Conservation (phyloP, 257 asterid genomes). For the Dorcoceras hygrometricum region DNA sequence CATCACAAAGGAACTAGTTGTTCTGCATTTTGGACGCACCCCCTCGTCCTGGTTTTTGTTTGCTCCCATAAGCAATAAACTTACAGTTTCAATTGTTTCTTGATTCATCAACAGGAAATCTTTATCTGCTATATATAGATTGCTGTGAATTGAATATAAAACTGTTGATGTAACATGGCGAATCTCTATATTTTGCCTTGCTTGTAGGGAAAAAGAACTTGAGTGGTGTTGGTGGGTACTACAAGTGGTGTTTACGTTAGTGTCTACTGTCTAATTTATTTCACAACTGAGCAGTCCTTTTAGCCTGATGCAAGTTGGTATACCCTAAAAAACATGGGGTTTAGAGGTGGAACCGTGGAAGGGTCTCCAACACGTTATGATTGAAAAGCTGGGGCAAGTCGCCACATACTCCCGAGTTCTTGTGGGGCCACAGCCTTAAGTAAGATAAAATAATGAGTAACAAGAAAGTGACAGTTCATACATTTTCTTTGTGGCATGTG, state of each 20-base stretch:
- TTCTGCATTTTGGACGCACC: constrained; percentile 20
- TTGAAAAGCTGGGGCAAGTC: neutral
- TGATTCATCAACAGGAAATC: constrained; percentile 10
- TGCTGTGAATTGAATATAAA: constrained; percentile 16
- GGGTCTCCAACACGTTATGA: constrained; percentile 5
- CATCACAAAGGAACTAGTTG: constrained; percentile 11
- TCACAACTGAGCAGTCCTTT: constrained; percentile 20
- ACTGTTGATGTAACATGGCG: constrained; percentile 12
- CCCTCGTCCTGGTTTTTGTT: constrained; percentile 29
- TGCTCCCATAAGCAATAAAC: constrained; percentile 17
- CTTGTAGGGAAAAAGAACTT: neutral
- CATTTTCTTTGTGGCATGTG: neutral
- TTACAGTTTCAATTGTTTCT: constrained; percentile 11
- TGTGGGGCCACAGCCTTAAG: constrained; percentile 3
- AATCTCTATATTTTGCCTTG: neutral
- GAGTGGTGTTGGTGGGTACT: constrained; percentile 1
- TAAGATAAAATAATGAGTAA: too few species aligned
- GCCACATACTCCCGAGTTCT: neutral
- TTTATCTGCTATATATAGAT: constrained; percentile 14
- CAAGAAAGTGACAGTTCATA: constrained; percentile 11
- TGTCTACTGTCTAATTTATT: constrained; percentile 11
- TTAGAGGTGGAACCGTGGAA: constrained; percentile 24
- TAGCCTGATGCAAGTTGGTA: constrained; percentile 30
- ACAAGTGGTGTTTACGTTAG: constrained; percentile 9
- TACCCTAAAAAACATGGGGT: constrained; percentile 29